phyloP scores from a whole-genome alignment of 352 stramenopile genomes.

The Lagenidium giganteum region DNA sequence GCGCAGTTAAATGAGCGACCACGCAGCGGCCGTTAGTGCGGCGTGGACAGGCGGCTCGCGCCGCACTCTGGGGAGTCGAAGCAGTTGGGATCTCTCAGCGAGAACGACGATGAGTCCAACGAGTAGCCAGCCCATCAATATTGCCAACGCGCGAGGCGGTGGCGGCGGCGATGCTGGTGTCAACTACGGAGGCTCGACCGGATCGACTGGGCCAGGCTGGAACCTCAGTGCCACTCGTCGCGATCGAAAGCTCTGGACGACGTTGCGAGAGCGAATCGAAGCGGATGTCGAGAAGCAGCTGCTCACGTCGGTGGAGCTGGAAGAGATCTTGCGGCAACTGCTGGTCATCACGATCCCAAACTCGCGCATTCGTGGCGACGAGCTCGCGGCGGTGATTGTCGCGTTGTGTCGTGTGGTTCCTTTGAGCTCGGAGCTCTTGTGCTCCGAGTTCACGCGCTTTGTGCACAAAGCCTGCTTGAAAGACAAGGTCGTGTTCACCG shows the following conservation, averaged over 20 bases:
- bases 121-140: constrained; percentile 20
- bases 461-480: constrained; percentile 75
- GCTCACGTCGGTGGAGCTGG: constrained; percentile 71
- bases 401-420: constrained; percentile 57
- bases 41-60: too few species aligned
- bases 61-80: too few species aligned
- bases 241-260: constrained; percentile 63
- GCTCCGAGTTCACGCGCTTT: constrained; percentile 73
- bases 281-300: constrained; percentile 42
- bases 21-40: too few species aligned
- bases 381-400: constrained; percentile 49
- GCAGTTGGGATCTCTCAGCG: too few species aligned
- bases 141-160: too few species aligned
- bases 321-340: constrained; percentile 80
- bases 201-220: constrained; percentile 25
- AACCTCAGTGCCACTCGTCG: constrained; percentile 54
- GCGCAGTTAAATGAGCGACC: too few species aligned
- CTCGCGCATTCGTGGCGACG: constrained; percentile 51
- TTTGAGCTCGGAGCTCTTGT: constrained; percentile 61
- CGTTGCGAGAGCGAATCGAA: constrained; percentile 46
- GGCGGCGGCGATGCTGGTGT: neutral
- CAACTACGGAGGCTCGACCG: neutral
- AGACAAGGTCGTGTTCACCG: constrained; percentile 63
- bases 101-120: neutral
- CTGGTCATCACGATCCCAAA: constrained; percentile 51